These are phyloP conservation scores for Actinomucor elegans DNA, from an alignment of 371 early-diverging fungal genomes.

Conservation along the genomic window DNA sequence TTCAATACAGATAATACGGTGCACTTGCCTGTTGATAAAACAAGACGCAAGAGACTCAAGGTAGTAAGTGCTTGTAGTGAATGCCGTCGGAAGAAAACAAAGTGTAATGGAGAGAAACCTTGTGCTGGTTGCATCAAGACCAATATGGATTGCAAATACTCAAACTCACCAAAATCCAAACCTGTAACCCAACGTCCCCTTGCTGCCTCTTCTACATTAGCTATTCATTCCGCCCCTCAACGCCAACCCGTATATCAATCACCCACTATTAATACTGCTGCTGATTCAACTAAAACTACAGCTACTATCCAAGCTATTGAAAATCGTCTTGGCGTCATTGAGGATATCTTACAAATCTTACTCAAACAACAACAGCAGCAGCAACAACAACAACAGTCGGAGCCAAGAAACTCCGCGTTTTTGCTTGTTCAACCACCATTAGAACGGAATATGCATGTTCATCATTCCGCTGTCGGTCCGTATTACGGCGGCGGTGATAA, in stretches of 20 bases:
- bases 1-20: conserved; percentile 6
- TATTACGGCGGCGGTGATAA: conserved; percentile 13
- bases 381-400: background rate
- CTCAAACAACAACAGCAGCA: conserved; percentile 9
- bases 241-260: background rate
- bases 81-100: conserved; percentile 63
- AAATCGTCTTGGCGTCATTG: conserved; percentile 38
- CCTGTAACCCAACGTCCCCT: conserved; percentile 8
- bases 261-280: background rate
- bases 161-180: conserved; percentile 27
- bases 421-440: background rate
- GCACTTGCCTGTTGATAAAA: conserved; percentile 30
- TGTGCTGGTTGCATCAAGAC: conserved; percentile 47
- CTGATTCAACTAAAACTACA: background rate
- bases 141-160: conserved; percentile 39
- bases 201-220: background rate
- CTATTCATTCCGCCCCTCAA: background rate
- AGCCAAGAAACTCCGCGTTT: conserved; percentile 9
- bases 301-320: conserved; percentile 39
- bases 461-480: conserved; percentile 28
- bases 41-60: conserved; percentile 50
- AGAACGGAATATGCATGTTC: conserved; percentile 16
- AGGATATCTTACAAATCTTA: conserved; percentile 37
- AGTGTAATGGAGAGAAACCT: conserved; percentile 65
- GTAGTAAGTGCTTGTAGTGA: conserved; percentile 64